A percentile compares a stretch with the other conserved stretches of the same genome.
Conservation (phyloP, 768 basidiomycete species). For the Hemileccinum impolitum region DNA sequence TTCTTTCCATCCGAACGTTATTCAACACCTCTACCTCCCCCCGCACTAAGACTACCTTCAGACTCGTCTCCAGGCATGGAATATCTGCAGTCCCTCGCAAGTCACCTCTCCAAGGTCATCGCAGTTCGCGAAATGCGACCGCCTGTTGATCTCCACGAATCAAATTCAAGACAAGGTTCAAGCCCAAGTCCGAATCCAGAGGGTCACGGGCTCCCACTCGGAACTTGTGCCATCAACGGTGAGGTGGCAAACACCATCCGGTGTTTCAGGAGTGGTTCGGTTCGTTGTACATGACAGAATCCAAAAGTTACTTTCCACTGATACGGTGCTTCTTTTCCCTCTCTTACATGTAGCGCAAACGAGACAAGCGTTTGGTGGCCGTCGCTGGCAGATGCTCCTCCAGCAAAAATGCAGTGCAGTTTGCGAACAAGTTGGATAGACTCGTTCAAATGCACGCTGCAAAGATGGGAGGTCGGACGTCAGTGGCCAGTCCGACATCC, state of each 20-base stretch:
- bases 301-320: background rate
- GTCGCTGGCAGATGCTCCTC: conserved; percentile 2
- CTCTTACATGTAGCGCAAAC: conserved; percentile 14
- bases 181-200: conserved; percentile 4
- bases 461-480: conserved; percentile 8
- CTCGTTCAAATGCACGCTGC: conserved; percentile 20
- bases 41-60: background rate
- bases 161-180: conserved; percentile 17
- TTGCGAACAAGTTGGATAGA: conserved; percentile 20
- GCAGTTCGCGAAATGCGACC: conserved; percentile 18
- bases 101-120: conserved; percentile 19
- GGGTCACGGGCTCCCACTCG: conserved; percentile 9
- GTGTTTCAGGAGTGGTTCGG: conserved; percentile 8
- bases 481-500: conserved; percentile 16
- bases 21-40: background rate
- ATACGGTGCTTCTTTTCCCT: background rate
- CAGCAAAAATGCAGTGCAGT: conserved; percentile 12
- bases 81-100: conserved; percentile 19
- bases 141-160: conserved; percentile 2
- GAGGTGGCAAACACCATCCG: conserved; percentile 4
- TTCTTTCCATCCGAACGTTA: background rate
- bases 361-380: conserved; percentile 8
- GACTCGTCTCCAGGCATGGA: conserved; percentile 12
- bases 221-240: background rate
- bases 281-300: conserved; percentile 3